Base-by-base conservation (phyloP, 1,284 basidiomycete genomes). In the Coniferiporia weirii region DNA sequence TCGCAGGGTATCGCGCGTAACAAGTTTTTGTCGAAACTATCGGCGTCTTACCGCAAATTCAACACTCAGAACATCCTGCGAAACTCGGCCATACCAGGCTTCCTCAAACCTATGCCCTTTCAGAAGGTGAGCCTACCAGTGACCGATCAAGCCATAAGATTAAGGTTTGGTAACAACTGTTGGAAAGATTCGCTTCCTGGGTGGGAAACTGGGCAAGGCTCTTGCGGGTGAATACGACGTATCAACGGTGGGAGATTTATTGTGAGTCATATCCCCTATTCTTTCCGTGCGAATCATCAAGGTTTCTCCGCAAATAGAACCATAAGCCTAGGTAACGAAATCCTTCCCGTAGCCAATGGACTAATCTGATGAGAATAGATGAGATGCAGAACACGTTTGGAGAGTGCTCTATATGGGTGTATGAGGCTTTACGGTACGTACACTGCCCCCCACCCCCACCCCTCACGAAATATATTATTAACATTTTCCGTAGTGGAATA, bases 21-120 rank as follows among this genome's bases (percentile, higher is more conserved):
- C 72, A 99, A 98, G 71, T 92, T 95, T 62, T 77, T 98, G 43
- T 89, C 95, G 0, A 98, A 99, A 89, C 79, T 97, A 13, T 84
- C 85, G 54, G 93, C 93, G 4, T 95, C 92, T 0, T 93, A 92
- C 75, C 89, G 86, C 74, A 97, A 97, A 68, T 92, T 90, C 0
- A 89, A 93, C 64, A 86, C 80, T 46, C 93, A 94, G 88, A 95
- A 85, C 54, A 84, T 97, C 35, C 75, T 97, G 56, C 82, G 94
- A 34, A 87, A 89, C 64, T 73, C 78, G n/a, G 91, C 91, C 0
- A 93, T 94, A 50, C 86, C 92, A 0, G 80, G 80, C 46, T 98
- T 95, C 69, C 77, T 97, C 44, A 78, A 75, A 27, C 88, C 91
- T 7, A 79, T 96, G 73, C 79, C 83, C 19, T 96, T 98, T 67